A percentile compares a stretch with the other conserved stretches of the same genome.
These are phyloP conservation scores for Orbilia blumenaviensis DNA, from an alignment of 2,329 filamentous ascomycete species.

Conservation along the genomic window DNA sequence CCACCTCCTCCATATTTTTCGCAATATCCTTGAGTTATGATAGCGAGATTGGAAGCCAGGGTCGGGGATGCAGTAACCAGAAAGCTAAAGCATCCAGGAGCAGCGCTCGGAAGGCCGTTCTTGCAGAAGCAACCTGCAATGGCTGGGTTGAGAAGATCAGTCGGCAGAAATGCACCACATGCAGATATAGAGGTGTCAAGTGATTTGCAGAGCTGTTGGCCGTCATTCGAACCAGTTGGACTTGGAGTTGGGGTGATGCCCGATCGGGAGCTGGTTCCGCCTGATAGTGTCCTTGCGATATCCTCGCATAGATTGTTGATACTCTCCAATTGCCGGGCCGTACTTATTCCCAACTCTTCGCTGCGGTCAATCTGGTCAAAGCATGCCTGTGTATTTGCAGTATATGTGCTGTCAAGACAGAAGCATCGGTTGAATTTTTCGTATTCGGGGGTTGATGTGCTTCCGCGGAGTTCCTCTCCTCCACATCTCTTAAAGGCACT, in stretches of 20 bases:
- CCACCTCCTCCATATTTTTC: neutral
- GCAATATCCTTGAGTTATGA: neutral
- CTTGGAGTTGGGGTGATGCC: neutral
- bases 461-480: neutral
- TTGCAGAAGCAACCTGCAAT: neutral
- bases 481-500: neutral
- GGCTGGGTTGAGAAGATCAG: neutral
- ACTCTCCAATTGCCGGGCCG: neutral
- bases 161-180: neutral
- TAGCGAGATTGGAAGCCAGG: neutral
- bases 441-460: neutral
- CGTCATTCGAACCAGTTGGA: neutral
- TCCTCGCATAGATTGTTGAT: neutral
- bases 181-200: neutral
- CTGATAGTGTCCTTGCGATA: neutral
- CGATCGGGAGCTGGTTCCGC: no score
- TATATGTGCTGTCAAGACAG: neutral
- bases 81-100: neutral
- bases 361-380: neutral
- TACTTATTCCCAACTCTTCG: neutral
- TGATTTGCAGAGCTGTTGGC: neutral
- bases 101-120: neutral
- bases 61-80: neutral
- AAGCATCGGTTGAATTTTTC: neutral
- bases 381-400: neutral